phyloP scores from a whole-genome alignment of 2,329 filamentous ascomycete genomes.

The Ascochyta koolunga region DNA sequence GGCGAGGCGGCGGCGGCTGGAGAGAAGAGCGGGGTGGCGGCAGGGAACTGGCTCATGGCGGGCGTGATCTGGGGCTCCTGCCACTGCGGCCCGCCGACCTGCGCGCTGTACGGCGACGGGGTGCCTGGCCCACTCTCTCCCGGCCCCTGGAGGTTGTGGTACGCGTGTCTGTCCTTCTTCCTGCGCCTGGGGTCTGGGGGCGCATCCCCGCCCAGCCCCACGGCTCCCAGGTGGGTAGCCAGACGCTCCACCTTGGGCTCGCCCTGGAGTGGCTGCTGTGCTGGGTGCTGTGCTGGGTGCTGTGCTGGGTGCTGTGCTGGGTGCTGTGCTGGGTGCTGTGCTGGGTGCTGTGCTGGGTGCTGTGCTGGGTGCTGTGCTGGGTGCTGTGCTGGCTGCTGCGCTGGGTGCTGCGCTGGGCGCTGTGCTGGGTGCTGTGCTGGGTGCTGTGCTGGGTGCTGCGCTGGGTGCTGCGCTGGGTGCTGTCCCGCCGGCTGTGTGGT shows the following conservation, averaged over 20 bases:
- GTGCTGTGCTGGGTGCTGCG: too few species aligned
- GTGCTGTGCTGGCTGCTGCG: too few species aligned
- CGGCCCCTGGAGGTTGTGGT: conserved; percentile 81
- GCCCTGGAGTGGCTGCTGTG: conserved; percentile 26
- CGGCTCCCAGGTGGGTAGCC: conserved; percentile 35
- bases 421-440: too few species aligned
- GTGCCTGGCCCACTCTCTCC: conserved; percentile 64
- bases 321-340: conserved; percentile 40
- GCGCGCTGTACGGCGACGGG: conserved; percentile 59
- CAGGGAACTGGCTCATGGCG: conserved; percentile 67
- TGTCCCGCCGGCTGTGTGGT: too few species aligned
- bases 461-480: too few species aligned
- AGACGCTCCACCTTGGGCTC: conserved; percentile 44
- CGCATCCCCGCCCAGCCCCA: conserved; percentile 45
- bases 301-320: conserved; percentile 36
- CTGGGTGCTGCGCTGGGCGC: too few species aligned
- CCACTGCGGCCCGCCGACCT: conserved; percentile 48
- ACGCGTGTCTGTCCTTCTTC: conserved; percentile 95
- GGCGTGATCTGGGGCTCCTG: conserved; percentile 51
- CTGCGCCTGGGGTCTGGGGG: conserved; percentile 62
- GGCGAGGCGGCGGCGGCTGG: conserved; percentile 45
- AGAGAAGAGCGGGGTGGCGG: conserved; percentile 61
- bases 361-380: too few species aligned
- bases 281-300: too few species aligned
- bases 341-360: too few species aligned